phyloP scores from a whole-genome alignment of 495 filamentous ascomycete genomes.

The Physcia stellaris region DNA sequence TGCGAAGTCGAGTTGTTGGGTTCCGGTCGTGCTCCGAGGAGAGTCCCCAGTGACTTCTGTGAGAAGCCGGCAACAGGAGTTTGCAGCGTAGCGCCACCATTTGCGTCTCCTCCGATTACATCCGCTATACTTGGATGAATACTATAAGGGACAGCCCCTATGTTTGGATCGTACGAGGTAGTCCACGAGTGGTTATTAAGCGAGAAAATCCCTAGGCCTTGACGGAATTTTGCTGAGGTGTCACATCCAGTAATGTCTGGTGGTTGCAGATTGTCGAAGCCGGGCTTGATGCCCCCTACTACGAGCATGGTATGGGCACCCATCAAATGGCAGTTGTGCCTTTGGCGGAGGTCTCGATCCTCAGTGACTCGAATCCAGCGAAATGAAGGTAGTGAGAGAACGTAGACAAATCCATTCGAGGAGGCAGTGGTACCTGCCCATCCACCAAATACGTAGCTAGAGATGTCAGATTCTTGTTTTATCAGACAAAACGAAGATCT shows the following conservation, averaged over 20 bases:
- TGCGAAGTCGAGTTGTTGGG: background rate
- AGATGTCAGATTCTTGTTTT: too few species aligned
- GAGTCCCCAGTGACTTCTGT: background rate
- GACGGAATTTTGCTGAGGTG: constrained; percentile 3
- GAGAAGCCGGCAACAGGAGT: constrained; percentile 8
- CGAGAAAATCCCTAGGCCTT: constrained; percentile 10
- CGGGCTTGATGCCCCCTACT: constrained; percentile 7
- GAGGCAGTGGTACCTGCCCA: constrained; percentile 3
- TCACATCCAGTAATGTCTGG: constrained; percentile 6
- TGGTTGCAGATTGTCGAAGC: constrained; percentile 3
- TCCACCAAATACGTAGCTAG: constrained; percentile 12
- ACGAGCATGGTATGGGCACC: constrained; percentile 8
- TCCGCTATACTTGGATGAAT: constrained; percentile 7
- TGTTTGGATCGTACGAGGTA: constrained; percentile 4
- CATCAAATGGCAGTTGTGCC: constrained; percentile 6
- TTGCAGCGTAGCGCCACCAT: constrained; percentile 7
- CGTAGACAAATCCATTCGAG: constrained; percentile 9
- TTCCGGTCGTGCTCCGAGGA: constrained; percentile 1
- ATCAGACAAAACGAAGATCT: too few species aligned
- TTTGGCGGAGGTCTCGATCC: constrained; percentile 6
- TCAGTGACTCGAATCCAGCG: constrained; percentile 10
- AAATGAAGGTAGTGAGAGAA: constrained; percentile 11
- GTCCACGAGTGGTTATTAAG: constrained; percentile 8
- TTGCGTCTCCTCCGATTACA: constrained; percentile 7
- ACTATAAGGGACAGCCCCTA: constrained; percentile 2